Percentiles rank a stretch among this genome's conserved stretches.
These are phyloP conservation scores for Mycosphaerelloides madeirae DNA, from an alignment of 2,329 filamentous ascomycete genomes.

Conservation along the genomic window DNA sequence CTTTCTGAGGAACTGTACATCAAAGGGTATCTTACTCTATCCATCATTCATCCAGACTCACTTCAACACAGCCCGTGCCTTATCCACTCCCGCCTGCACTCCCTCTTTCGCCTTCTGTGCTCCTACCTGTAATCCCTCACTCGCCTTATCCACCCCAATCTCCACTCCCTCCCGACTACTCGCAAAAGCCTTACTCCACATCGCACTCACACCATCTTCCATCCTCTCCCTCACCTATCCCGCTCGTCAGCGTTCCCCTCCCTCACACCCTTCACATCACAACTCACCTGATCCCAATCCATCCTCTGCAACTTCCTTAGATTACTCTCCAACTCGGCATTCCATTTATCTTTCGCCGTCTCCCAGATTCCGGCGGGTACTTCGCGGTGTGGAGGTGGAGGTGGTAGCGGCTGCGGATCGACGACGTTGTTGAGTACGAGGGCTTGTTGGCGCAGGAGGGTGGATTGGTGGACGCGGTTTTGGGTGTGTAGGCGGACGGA, in stretches of 20 bases:
- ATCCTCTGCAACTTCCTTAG: slow-evolving; percentile 41
- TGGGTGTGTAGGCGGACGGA: slow-evolving; percentile 41
- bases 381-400: slow-evolving; percentile 36
- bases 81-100: not conserved
- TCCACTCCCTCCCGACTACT: slow-evolving; percentile 18
- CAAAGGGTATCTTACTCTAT: too few species aligned
- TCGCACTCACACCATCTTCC: slow-evolving; percentile 37
- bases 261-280: not conserved
- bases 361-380: slow-evolving; percentile 40
- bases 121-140: slow-evolving; percentile 1
- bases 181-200: slow-evolving; percentile 32
- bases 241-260: not conserved
- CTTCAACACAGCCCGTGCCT: not conserved
- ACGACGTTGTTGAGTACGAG: slow-evolving; percentile 41
- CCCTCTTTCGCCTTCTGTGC: slow-evolving; percentile 1
- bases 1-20: too few species aligned
- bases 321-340: slow-evolving; percentile 41
- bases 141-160: slow-evolving; percentile 2
- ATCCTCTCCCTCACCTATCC: slow-evolving; percentile 32
- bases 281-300: slow-evolving; percentile 38
- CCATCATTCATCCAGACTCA: too few species aligned
- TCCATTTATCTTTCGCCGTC: slow-evolving; percentile 49
- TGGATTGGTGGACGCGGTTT: slow-evolving; percentile 43
- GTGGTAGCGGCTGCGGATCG: slow-evolving; percentile 39
- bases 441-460: slow-evolving; percentile 44